These are phyloP conservation scores for Brassica nigra DNA, from an alignment of 345 rosid genomes.

Conservation along the genomic window DNA sequence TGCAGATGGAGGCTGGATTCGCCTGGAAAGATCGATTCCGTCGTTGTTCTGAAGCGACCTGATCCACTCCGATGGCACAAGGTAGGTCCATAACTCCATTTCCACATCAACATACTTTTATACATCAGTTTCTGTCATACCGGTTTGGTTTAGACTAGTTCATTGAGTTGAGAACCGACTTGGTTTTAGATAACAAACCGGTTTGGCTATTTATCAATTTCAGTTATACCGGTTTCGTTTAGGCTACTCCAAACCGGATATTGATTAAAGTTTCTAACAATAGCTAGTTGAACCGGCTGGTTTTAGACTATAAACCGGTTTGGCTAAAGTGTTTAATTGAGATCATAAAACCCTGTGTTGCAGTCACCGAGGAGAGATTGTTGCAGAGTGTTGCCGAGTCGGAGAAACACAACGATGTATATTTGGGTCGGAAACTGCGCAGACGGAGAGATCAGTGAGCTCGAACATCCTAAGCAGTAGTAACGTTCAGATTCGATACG, in stretches of 20 bases:
- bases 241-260: background rate
- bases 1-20: slow-evolving; percentile 79
- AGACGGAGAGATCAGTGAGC: slow-evolving; percentile 65
- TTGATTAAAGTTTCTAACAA: background rate
- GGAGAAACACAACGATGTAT: slow-evolving; percentile 54
- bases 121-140: background rate
- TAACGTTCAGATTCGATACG: background rate
- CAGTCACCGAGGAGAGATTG: slow-evolving; percentile 88
- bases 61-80: slow-evolving; percentile 69
- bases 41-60: slow-evolving; percentile 66
- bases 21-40: slow-evolving; percentile 52
- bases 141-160: background rate
- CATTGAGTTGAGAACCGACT: background rate
- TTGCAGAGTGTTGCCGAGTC: slow-evolving; percentile 70
- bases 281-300: background rate
- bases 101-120: background rate
- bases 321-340: background rate
- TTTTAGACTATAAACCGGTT: background rate
- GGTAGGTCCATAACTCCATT: slow-evolving; percentile 41
- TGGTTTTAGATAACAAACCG: background rate
- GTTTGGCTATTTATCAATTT: background rate
- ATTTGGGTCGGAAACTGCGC: slow-evolving; percentile 70
- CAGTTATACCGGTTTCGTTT: background rate
- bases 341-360: slow-evolving; percentile 16
- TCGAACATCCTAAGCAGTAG: slow-evolving; percentile 40